Evolutionary conservation across 257 asterid genomes (phyloP), one percentile per base, ranked within the genome.

Genomic region (Mitragyna speciosa): DNA sequence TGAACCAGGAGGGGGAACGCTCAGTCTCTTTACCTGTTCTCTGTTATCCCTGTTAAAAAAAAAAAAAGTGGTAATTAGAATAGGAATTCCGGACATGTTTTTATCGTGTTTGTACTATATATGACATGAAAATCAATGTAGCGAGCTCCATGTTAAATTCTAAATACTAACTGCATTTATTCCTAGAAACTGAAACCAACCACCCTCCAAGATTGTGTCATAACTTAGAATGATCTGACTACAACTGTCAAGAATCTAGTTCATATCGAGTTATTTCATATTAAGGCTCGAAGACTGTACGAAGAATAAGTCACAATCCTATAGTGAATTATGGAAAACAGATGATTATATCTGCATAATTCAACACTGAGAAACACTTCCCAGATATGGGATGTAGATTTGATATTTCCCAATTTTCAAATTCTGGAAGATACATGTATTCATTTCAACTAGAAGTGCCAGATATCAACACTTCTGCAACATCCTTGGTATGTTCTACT

Each of bases 11-110:
- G 70, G 41, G 17, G 84, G 80, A 26, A 10, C 7, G 31, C 83
- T 70, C 8, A 78, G 24, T 43, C 67, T 33, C 73, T 47, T 68
- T 12, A 73, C 85, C 14, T 70, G 80, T n/a, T 79, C 83, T 19
- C 65, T 76, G 63, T 82, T 85, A n/a, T 72, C 52, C 67, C 88
- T 82, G 19, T 20, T 36, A n/a, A 28, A 5, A 66, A 68, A 51
- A n/a, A n/a, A n/a, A n/a, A n/a, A n/a, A n/a, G n/a, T n/a, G n/a
- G 41, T 16, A 59, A 47, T 19, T 28, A 0, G 6, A 67, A 43
- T 28, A 12, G 0, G 73, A 28, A 39, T 10, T 1, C 0, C 16
- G 9, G 19, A 3, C 10, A 11, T 6, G 24, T 24, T 19, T 16
- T 31, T 67, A 0, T 20, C 6, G 19, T 6, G 45, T 7, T 31